Evolutionary conservation across 306 rosid species (phyloP).

Genomic region (Calophaca sinica): DNA sequence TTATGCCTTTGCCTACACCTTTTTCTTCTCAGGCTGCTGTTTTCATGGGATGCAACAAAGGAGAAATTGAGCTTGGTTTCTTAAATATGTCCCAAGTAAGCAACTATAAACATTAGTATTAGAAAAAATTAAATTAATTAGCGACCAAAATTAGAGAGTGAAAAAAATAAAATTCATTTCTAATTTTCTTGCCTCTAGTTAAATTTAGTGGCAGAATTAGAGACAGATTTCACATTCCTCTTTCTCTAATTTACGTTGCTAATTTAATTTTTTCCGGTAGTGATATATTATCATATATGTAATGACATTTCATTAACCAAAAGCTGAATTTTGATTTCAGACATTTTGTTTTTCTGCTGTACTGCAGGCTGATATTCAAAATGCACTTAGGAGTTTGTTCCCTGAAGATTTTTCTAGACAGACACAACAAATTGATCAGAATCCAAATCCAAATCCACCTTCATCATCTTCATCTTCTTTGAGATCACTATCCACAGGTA

Average conservation of each 20-base stretch:
- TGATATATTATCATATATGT: not conserved
- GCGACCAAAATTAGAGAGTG: too few relatives aligned
- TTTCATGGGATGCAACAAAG: constrained; percentile 86
- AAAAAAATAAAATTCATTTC: too few relatives aligned
- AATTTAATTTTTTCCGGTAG: too few relatives aligned
- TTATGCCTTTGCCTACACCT: not conserved
- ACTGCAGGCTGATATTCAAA: constrained; percentile 58
- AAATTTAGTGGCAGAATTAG: too few relatives aligned
- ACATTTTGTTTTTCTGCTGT: not conserved
- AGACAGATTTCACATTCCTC: too few relatives aligned
- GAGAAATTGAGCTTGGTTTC: constrained; percentile 93
- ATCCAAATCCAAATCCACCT: constrained; percentile 50
- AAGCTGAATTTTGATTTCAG: not conserved
- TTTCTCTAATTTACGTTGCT: too few relatives aligned
- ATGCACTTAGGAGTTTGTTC: constrained; percentile 62
- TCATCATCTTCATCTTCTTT: constrained; percentile 87
- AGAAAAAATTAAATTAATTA: not conserved
- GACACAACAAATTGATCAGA: constrained; percentile 49
- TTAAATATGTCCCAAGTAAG: constrained; percentile 75
- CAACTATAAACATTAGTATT: not conserved
- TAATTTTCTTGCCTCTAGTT: too few relatives aligned
- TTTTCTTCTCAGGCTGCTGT: constrained; percentile 64
- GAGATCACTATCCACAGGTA: constrained; percentile 76
- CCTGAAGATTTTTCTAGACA: constrained; percentile 58
- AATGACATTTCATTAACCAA: constrained; percentile 20